phyloP scores from a whole-genome alignment of 1,284 basidiomycete genomes.

The Fistulina hepatica region DNA sequence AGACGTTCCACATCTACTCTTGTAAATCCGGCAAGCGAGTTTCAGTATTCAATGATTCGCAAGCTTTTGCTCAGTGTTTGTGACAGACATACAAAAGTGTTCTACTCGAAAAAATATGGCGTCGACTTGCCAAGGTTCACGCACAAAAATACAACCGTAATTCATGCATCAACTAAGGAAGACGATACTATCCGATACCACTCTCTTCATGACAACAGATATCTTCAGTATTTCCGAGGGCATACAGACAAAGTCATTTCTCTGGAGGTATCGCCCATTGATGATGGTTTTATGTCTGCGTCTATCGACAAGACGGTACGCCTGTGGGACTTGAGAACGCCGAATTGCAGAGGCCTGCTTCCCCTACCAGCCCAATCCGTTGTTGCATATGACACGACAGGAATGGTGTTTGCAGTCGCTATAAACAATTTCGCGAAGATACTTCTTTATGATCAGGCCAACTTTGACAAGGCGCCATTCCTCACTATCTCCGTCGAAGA shows the following conservation, averaged over 20 bases:
- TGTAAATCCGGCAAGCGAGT: conserved; percentile 89
- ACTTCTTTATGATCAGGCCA: conserved; percentile 79
- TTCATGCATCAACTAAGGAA: conserved; percentile 92
- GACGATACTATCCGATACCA: conserved; percentile 94
- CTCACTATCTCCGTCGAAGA: conserved; percentile 75
- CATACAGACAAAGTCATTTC: conserved; percentile 87
- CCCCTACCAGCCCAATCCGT: conserved; percentile 67
- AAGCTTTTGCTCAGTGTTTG: conserved; percentile 15
- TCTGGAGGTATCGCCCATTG: conserved; percentile 83
- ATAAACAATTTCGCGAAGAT: conserved; percentile 81
- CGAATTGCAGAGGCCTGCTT: conserved; percentile 64
- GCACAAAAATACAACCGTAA: conserved; percentile 74
- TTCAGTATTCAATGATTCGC: conserved; percentile 18
- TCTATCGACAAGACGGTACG: conserved; percentile 93
- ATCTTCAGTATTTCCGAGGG: conserved; percentile 90
- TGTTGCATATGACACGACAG: conserved; percentile 84
- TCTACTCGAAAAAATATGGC: conserved; percentile 95
- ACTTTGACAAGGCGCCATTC: conserved; percentile 91
- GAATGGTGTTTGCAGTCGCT: conserved; percentile 87
- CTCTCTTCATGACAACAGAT: conserved; percentile 92
- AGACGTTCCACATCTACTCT: conserved; percentile 84
- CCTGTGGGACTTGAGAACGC: conserved; percentile 87
- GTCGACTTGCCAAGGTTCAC: conserved; percentile 91
- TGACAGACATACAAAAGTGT: conserved; percentile 58
- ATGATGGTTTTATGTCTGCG: conserved; percentile 93